phyloP scores from a whole-genome alignment of 148 eudicot genomes.

The Silene conica region DNA sequence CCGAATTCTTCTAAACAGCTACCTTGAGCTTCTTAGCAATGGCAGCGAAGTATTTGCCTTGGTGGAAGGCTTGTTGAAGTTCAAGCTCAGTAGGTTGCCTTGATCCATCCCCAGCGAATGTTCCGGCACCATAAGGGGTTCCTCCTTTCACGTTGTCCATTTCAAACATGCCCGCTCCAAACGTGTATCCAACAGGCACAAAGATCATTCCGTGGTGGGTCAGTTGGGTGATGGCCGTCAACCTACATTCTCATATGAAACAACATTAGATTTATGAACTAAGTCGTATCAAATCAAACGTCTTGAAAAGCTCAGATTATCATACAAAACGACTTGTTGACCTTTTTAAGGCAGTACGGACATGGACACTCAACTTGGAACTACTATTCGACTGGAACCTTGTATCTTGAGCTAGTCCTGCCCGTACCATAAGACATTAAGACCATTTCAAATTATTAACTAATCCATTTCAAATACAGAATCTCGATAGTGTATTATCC shows the following conservation, averaged over 20 bases:
- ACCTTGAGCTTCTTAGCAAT: conserved; percentile 70
- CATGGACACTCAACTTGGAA: background rate
- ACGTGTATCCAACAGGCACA: conserved; percentile 76
- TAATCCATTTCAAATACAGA: background rate
- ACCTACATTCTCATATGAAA: conserved; percentile 27
- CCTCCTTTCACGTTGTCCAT: conserved; percentile 73
- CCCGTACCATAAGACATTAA: background rate
- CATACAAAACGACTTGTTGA: background rate
- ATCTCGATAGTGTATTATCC: too few species aligned
- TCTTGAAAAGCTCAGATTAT: background rate
- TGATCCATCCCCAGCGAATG: conserved; percentile 72
- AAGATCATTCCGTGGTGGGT: conserved; percentile 76
- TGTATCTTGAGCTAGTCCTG: background rate
- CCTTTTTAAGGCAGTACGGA: too few species aligned
- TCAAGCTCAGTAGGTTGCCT: conserved; percentile 71
- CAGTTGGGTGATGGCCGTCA: conserved; percentile 77
- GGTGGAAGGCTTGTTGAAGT: conserved; percentile 64
- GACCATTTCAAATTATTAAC: too few species aligned
- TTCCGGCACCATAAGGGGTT: conserved; percentile 71
- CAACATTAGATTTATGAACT: background rate
- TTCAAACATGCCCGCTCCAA: conserved; percentile 84
- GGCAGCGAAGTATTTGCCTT: conserved; percentile 61
- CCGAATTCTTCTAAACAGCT: conserved; percentile 27
- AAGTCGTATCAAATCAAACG: background rate
- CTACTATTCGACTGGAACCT: background rate